Percentiles rank a stretch among this genome's conserved stretches.
phyloP scores from a whole-genome alignment of 2,329 filamentous ascomycete genomes.

The Tolypocladium guangdongense region DNA sequence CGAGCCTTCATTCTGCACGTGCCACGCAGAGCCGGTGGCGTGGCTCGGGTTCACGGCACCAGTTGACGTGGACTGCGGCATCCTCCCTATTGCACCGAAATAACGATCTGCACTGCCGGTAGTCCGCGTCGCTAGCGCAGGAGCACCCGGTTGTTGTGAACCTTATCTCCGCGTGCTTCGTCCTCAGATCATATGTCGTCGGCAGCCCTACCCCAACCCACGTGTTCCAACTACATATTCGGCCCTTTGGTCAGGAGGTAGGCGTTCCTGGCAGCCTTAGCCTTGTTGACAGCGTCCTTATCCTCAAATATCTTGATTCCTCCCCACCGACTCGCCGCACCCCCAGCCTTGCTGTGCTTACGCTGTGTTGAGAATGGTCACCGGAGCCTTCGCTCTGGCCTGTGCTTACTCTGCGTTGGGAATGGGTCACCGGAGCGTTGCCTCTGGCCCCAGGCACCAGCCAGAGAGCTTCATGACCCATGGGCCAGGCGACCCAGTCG shows the following conservation, averaged over 20 bases:
- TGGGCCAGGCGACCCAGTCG: neutral
- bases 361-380: neutral
- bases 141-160: neutral
- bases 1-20: too few relatives aligned
- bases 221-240: conserved; percentile 5
- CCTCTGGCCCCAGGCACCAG: conserved; percentile 1
- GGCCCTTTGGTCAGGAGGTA: conserved; percentile 8
- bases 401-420: neutral
- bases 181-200: neutral
- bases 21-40: too few relatives aligned
- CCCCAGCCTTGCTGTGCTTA: neutral
- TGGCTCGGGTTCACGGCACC: too few relatives aligned
- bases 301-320: neutral
- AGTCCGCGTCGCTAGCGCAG: neutral
- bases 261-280: conserved; percentile 2
- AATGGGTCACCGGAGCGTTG: neutral
- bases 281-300: neutral
- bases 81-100: too few relatives aligned
- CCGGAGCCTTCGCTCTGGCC: too few relatives aligned
- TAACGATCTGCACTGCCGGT: too few relatives aligned
- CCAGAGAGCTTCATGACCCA: conserved; percentile 2
- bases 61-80: too few relatives aligned
- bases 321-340: neutral
- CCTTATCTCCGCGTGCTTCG: neutral
- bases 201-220: neutral